phyloP scores from a whole-genome alignment of 78 protist genomes.

The Dictyostelium intermedium region DNA sequence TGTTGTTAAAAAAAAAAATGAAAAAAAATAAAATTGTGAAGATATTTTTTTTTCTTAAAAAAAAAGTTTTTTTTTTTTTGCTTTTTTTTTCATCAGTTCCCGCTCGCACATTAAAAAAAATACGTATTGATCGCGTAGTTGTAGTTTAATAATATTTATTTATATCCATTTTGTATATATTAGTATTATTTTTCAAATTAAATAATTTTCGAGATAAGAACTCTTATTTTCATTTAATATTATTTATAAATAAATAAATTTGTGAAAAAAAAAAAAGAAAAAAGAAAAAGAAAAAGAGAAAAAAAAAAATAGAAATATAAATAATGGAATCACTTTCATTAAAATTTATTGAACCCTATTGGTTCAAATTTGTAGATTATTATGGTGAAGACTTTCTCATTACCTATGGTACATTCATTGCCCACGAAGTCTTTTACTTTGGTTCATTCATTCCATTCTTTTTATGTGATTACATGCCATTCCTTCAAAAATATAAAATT shows the following conservation, averaged over 20 bases:
- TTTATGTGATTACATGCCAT: slow-evolving; percentile 57
- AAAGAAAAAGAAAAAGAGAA: background rate
- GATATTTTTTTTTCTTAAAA: too few relatives aligned
- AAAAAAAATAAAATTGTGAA: too few relatives aligned
- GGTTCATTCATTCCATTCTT: slow-evolving; percentile 52
- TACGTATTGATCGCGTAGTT: background rate
- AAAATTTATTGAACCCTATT: slow-evolving; percentile 12
- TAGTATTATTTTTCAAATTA: background rate
- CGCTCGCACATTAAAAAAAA: background rate
- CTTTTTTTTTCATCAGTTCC: background rate
- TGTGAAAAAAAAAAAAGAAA: background rate
- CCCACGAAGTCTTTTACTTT: slow-evolving; percentile 67
- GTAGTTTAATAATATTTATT: too few relatives aligned
- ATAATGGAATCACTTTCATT: background rate
- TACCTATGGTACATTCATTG: slow-evolving; percentile 67
- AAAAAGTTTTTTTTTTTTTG: too few relatives aligned
- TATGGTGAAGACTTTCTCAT: slow-evolving; percentile 57
- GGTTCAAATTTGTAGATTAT: slow-evolving; percentile 53
- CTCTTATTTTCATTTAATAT: background rate
- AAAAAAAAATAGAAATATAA: background rate
- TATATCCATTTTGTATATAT: background rate
- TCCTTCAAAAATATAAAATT: slow-evolving; percentile 66
- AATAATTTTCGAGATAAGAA: slow-evolving; percentile 3
- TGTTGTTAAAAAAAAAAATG: too few relatives aligned
- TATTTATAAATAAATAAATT: background rate